Evolutionary conservation across 371 early-diverging fungal species (phyloP).

Genomic region (Haplosporangium sp.): DNA sequence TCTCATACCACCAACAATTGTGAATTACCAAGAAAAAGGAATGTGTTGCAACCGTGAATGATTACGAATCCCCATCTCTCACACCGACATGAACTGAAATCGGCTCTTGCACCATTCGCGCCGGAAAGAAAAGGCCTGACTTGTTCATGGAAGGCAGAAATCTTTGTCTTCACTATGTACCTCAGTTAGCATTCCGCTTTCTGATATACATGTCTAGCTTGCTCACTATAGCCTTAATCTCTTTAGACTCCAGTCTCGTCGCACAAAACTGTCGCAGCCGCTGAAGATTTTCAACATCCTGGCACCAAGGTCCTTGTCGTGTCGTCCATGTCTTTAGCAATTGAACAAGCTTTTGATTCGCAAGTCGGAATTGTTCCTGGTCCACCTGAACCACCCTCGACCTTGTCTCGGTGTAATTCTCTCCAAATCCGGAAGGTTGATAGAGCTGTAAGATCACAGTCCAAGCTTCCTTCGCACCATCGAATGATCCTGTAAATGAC

Average conservation of each 20-base stretch:
- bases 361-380: constrained; percentile 22
- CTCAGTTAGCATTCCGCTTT: too few relatives aligned
- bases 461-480: background rate
- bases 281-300: constrained; percentile 26
- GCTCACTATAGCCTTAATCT: constrained; percentile 22
- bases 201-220: constrained; percentile 36
- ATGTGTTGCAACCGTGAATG: too few relatives aligned
- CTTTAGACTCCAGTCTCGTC: constrained; percentile 20
- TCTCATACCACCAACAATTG: too few relatives aligned
- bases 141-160: too few relatives aligned
- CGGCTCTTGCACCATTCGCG: too few relatives aligned
- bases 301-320: constrained; percentile 35
- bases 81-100: too few relatives aligned
- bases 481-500: background rate
- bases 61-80: too few relatives aligned
- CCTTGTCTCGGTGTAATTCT: background rate
- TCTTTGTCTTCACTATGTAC: too few relatives aligned
- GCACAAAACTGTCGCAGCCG: constrained; percentile 37
- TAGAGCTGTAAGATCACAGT: constrained; percentile 18
- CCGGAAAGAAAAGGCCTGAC: too few relatives aligned
- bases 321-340: constrained; percentile 38
- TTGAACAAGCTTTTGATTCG: constrained; percentile 26
- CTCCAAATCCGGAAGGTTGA: constrained; percentile 9
- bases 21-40: too few relatives aligned
- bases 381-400: background rate